A percentile compares a stretch with the other conserved stretches of the same genome.
phyloP scores from a whole-genome alignment of 441 rosid species.

The Croton setiger region DNA sequence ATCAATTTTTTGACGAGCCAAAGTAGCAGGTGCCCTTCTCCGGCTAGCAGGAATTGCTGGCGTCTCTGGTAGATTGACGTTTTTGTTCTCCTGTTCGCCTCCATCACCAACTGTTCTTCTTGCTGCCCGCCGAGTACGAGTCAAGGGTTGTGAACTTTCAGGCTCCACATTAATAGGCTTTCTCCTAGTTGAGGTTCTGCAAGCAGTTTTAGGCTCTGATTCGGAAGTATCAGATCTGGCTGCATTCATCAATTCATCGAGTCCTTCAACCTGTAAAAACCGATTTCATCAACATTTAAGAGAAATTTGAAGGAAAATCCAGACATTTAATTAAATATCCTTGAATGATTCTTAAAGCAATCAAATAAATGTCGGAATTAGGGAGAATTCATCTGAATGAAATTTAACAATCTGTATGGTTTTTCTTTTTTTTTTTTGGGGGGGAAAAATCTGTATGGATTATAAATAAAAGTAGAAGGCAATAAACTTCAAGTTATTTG shows the following conservation, averaged over 20 bases:
- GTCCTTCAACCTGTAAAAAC: constrained; percentile 67
- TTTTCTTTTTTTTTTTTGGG: no score
- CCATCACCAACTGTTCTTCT: constrained; percentile 37
- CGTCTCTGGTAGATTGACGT: constrained; percentile 29
- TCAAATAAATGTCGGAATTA: neutral
- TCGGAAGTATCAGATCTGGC: constrained; percentile 19
- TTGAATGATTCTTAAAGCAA: neutral
- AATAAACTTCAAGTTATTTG: neutral
- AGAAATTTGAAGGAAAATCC: neutral
- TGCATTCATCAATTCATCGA: constrained; percentile 51
- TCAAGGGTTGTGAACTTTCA: constrained; percentile 36
- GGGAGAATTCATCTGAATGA: neutral
- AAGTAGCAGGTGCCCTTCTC: constrained; percentile 35
- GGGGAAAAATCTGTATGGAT: neutral
- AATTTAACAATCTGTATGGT: neutral
- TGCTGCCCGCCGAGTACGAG: constrained; percentile 44
- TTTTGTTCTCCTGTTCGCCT: constrained; percentile 44
- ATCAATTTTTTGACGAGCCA: constrained; percentile 26
- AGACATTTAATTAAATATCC: neutral
- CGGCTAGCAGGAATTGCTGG: constrained; percentile 35
- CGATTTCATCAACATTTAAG: neutral
- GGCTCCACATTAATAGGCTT: constrained; percentile 43
- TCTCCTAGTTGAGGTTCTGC: constrained; percentile 51
- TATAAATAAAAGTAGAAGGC: no score
- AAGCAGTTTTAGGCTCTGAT: constrained; percentile 35